Conservation (phyloP, 371 early-diverging fungal species). For the Blakeslea trispora region DNA sequence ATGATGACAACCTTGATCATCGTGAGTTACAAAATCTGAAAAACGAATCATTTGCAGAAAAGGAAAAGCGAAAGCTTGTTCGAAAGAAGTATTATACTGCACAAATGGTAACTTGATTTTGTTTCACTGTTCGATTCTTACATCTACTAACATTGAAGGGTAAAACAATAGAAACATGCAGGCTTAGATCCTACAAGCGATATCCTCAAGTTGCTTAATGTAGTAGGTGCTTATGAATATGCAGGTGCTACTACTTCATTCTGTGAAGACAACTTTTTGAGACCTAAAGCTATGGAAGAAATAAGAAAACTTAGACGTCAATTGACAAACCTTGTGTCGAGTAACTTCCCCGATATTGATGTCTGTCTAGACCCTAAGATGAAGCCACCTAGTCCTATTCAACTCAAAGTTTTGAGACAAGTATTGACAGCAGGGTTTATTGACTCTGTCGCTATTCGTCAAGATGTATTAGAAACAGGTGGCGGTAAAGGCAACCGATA, state of each 20-base stretch:
- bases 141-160: too few relatives aligned
- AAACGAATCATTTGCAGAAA: constrained; percentile 50
- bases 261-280: constrained; percentile 80
- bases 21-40: constrained; percentile 43
- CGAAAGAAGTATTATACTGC: constrained; percentile 56
- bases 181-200: constrained; percentile 83
- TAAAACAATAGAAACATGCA: constrained; percentile 50
- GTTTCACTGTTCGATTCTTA: neutral
- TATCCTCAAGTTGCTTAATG: constrained; percentile 76
- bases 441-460: constrained; percentile 88
- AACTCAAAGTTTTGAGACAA: constrained; percentile 78
- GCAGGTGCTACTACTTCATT: constrained; percentile 74
- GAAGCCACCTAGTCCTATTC: constrained; percentile 73
- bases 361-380: constrained; percentile 61
- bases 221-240: constrained; percentile 89
- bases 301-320: constrained; percentile 86
- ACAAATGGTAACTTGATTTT: constrained; percentile 36
- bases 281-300: constrained; percentile 93
- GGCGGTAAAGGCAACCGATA: constrained; percentile 44
- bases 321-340: constrained; percentile 76
- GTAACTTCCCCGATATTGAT: constrained; percentile 63
- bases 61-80: constrained; percentile 48
- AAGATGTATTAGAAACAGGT: constrained; percentile 67
- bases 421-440: constrained; percentile 86
- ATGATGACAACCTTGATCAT: constrained; percentile 42